Conservation (phyloP, 2,329 filamentous ascomycete species). For the Graphilbum ipis-grandicollis region DNA sequence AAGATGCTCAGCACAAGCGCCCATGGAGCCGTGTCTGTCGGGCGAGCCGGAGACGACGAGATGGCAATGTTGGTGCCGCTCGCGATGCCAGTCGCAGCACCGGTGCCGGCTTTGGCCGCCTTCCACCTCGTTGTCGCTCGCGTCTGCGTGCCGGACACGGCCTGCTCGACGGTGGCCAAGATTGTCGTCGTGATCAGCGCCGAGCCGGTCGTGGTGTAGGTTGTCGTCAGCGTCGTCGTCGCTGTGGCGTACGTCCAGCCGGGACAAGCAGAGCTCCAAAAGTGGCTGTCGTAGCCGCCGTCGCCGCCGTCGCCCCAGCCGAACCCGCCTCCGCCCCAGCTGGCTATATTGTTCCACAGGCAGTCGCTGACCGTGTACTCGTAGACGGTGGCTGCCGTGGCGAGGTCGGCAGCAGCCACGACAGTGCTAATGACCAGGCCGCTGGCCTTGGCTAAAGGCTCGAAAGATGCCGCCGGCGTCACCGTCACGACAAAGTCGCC, state of each 20-base stretch:
- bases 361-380: slow-evolving; percentile 25
- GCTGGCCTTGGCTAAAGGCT: slow-evolving; percentile 19
- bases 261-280: slow-evolving; percentile 16
- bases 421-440: slow-evolving; percentile 22
- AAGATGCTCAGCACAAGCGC: slow-evolving; percentile 11
- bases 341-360: slow-evolving; percentile 19
- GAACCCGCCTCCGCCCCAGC: slow-evolving; percentile 19
- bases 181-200: slow-evolving; percentile 12
- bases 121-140: slow-evolving; percentile 16
- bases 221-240: slow-evolving; percentile 18
- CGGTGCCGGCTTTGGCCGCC: no score
- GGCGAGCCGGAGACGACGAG: no score
- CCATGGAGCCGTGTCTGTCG: no score
- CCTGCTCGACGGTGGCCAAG: slow-evolving; percentile 14
- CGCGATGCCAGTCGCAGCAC: no score
- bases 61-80: no score
- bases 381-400: slow-evolving; percentile 13
- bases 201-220: slow-evolving; percentile 7
- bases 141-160: slow-evolving; percentile 14
- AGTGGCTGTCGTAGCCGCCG: slow-evolving; percentile 14
- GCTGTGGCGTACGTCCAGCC: slow-evolving; percentile 21
- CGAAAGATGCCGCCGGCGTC: no score
- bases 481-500: no score
- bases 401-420: slow-evolving; percentile 17
- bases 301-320: slow-evolving; percentile 17